Base-by-base conservation (phyloP, 2,329 filamentous ascomycete genomes). In the Diaporthe sp. region DNA sequence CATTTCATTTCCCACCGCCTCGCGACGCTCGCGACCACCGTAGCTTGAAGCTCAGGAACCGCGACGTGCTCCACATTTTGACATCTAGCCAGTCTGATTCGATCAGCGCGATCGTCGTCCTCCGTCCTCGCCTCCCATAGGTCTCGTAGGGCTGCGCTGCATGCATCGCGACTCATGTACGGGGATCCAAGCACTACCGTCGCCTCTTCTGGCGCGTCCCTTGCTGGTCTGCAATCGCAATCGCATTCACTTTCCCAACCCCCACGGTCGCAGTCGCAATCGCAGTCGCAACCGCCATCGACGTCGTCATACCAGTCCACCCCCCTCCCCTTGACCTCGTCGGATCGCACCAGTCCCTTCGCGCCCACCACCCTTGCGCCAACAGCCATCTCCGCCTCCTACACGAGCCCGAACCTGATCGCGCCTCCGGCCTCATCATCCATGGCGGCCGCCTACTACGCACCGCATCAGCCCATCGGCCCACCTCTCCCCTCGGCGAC, bases 371-470 rank as follows among this genome's bases (percentile, higher is more conserved):
- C 77, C 77, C 22, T 30, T 42, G 72, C 78, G 44, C 63, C 44
- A 19, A 73, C 77, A 72, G 75, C 78, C 51, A 75, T 75, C 72
- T 73, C 79, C 66, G 77, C 79, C 42, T 82, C 81, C 72, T 80
- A 79, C 75, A 79, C 81, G 76, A 89, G 79, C 56, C 68, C 80
- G 17, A 77, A 80, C 73, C 75, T 77, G 75, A 61, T 65, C 47
- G 73, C 78, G 19, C 73, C 78, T 72, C 72, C 79, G 69, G 77
- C 80, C 55, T 83, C 81, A 71, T 80, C 79, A 75, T 79, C 81
- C 76, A 89, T 89, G 87, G 83, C 86, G 75, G 81, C 85, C 72
- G 81, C 83, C 75, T 88, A 85, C 78, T 79, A 85, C 70, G 80
- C 83, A 70, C 81, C 84, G 72, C 79, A 83, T 73, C 85, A 84